Base-by-base conservation (phyloP, 2,329 filamentous ascomycete genomes). In the Seiridium cupressi region DNA sequence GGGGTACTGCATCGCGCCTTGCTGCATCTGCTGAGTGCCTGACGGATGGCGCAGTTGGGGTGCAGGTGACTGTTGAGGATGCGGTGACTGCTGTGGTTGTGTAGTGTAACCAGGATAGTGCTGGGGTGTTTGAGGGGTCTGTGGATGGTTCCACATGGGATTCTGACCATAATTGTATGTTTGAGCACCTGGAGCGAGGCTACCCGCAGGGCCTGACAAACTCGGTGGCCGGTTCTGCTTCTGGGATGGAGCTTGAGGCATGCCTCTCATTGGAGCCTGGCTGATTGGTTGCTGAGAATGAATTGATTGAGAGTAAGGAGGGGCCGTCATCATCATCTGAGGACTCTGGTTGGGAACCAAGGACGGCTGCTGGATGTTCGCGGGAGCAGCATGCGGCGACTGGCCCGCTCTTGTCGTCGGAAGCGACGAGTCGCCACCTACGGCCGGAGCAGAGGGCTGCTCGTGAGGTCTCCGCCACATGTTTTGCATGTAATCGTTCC, bases 391-490 rank as follows among this genome's bases (percentile, higher is more conserved):
- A 63, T 87, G 84, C 57, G 89, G 82, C 32, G 86, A 85, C 67
- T 86, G 81, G 35, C 82, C 79, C 8, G 84, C 76, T 53, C 85
- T 81, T 58, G 79, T 83, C 11, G 81, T 80, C 9, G 78, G 70
- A 31, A 79, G 68, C 3, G 81, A 64, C 53, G 84, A 79, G 59
- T 74, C 73, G 18, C 75, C 74, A 53, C 79, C 77, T 36, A 59
- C 54, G 51, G 82, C 76, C 61, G 81, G 84, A 54, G 74, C 80
- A 56, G 79, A 77, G 34, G 91, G 88, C 61, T 90, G 87, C 71
- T 97, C 92, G 65, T 96, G 93, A 9, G 91, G 89, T 62, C 90
- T 85, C 64, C 89, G 86, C 90, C 93, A 98, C 65, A 93, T 84
- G 59, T 87, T 88, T 58, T 94, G 88, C 64, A 96, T 81, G 66